Evolutionary conservation across 345 rosid species (phyloP), one percentile per base, ranked within the genome.

Genomic region (Bretschneidera sinensis): DNA sequence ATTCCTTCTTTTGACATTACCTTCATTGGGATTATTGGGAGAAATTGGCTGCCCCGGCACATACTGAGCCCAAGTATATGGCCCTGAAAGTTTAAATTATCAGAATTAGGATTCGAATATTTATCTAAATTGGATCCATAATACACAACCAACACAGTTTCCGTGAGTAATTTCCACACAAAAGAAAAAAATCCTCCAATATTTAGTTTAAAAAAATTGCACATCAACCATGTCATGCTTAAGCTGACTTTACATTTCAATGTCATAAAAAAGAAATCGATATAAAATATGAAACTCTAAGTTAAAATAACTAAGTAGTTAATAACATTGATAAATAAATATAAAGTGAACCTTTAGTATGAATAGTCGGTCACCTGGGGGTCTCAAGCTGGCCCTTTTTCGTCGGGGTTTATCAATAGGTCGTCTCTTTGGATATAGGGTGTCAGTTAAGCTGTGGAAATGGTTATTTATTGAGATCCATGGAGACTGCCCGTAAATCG

Each of bases 61-160:
- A 71, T 85, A 81, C 56, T 71, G 80, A 48, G 87, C 87, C 85
- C 91, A 89, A 35, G 92, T 92, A 81, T 80, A 83, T 0, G 98
- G 95, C 20, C 96, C 96, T 86, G 80, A 80, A 85, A 53, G 70
- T 17, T 31, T 28, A 43, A 61, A 57, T 34, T 5, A 43, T 1
- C 45, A 39, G 33, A n/a, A 14, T 70, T n/a, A 70, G 54, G 60
- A 70, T 18, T 21, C 21, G 59, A 34, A 47, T 62, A 31, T 24
- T 65, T 48, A 51, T 24, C 33, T 66, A 59, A 66, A 28, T 63
- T n/a, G 25, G 3, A 1, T 6, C 19, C 19, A 23, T 14, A 51
- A 21, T 34, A 4, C 15, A 53, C n/a, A 18, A 4, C 48, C 48
- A 65, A 65, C 20, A 13, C 11, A 56, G 55, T 35, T 71, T 28